A percentile compares a stretch with the other conserved stretches of the same genome.
These are phyloP conservation scores for Solanum sitiens DNA, from an alignment of 257 asterid genomes.

Conservation along the genomic window DNA sequence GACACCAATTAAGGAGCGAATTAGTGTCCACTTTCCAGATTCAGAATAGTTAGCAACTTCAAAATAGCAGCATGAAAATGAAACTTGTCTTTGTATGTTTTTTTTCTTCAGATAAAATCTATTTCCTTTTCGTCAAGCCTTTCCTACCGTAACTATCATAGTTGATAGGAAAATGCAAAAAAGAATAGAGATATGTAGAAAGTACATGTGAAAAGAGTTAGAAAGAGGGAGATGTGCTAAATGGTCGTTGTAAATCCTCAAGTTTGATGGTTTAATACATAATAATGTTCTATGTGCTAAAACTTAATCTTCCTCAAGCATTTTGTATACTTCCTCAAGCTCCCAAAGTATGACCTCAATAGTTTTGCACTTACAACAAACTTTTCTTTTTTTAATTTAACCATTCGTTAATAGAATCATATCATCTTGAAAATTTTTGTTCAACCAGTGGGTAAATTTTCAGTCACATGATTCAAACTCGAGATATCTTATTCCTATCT, in stretches of 20 bases:
- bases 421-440: background rate
- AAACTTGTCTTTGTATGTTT: background rate
- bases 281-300: background rate
- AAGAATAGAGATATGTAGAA: background rate
- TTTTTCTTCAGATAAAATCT: background rate
- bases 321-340: background rate
- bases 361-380: background rate
- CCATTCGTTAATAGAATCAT: background rate
- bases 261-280: background rate
- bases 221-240: background rate
- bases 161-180: background rate
- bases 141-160: background rate
- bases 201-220: background rate
- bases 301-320: background rate
- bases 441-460: background rate
- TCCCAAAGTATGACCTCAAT: background rate
- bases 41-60: background rate
- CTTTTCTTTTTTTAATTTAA: background rate
- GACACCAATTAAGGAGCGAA: constrained; percentile 35
- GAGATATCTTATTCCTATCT: background rate
- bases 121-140: background rate
- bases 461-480: background rate
- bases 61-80: background rate
- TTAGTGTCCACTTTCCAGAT: constrained; percentile 22
- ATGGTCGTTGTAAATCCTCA: background rate